Base-by-base conservation (phyloP, 2,329 filamentous ascomycete species). In the Ceratocystis albifundus region DNA sequence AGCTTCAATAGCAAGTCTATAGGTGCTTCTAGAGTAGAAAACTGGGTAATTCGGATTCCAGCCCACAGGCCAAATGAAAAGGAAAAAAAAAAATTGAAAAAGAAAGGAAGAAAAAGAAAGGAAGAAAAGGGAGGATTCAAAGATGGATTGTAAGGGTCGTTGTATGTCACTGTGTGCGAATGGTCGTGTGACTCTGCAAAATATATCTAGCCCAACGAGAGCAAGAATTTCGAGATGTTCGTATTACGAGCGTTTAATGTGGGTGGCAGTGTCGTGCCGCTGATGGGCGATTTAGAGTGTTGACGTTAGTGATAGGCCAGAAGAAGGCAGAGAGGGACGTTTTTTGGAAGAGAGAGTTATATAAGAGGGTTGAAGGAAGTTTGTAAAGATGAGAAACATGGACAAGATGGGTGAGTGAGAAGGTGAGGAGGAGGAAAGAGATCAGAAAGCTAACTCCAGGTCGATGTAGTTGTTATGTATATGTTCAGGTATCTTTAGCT, bases 111-210 rank as follows among this genome's bases (percentile, higher is more conserved):
- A 17, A 62, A 25, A 45, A n/a, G 10, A 12, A 32, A 36, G 46
- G 8, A 45, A n/a, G 10, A 12, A 32, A 36, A 59, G 8, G 50
- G 32, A 32, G 53, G 53, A 30, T 30, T 15, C 36, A 1, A 15
- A 7, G 6, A 28, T 57, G 53, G 25, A 28, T 57, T 17, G 53
- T 28, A 55, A 2, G 12, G 50, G 8, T 7, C 28, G 53, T 32
- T 57, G 28, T 59, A 30, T 59, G 17, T 10, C 22, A 59, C 55
- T 17, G 28, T 30, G 55, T 59, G 55, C 28, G 30, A 36, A 59
- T 59, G 55, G 28, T 36, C 30, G 55, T 59, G 55, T 36, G 55
- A 59, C 12, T 59, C 55, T 36, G 28, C 28, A 59, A 30, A n/a
- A 59, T 17, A 3, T 59, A 22, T 30, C 28, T 20, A 22, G 55